A percentile compares a stretch with the other conserved stretches of the same genome.
Conservation (phyloP, 2,329 filamentous ascomycete genomes). For the Venturia aucupariae region DNA sequence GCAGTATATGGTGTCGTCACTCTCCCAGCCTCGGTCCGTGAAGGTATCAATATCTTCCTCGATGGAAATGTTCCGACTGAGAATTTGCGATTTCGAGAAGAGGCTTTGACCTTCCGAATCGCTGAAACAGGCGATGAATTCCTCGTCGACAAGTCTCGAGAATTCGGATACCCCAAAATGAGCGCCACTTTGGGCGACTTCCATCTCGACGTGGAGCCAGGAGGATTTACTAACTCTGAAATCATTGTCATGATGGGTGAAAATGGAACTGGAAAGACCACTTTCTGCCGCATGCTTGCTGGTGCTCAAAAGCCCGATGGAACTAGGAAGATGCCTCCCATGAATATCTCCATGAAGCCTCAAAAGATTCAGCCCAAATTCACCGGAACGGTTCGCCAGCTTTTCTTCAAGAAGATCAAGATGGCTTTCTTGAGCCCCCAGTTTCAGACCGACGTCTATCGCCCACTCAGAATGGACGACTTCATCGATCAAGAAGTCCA, state of each 20-base stretch:
- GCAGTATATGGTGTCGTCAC: slow-evolving; percentile 98
- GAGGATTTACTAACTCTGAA: slow-evolving; percentile 93
- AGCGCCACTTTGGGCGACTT: slow-evolving; percentile 87
- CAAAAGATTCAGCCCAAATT: slow-evolving; percentile 98
- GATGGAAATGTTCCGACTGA: slow-evolving; percentile 97
- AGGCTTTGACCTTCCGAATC: slow-evolving; percentile 92
- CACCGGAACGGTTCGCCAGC: slow-evolving; percentile 87
- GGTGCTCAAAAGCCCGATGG: slow-evolving; percentile 88
- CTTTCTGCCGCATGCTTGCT: slow-evolving; percentile 92
- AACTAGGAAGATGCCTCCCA: slow-evolving; percentile 67
- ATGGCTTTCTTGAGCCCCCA: slow-evolving; percentile 90
- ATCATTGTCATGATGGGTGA: slow-evolving; percentile 99
- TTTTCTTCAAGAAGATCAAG: slow-evolving; percentile 99
- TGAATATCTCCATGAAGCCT: slow-evolving; percentile 99
- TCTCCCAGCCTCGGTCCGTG: slow-evolving; percentile 86
- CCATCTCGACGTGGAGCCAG: slow-evolving; percentile 69
- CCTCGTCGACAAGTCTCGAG: slow-evolving; percentile 71
- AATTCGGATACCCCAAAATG: slow-evolving; percentile 83
- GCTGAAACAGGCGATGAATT: slow-evolving; percentile 85
- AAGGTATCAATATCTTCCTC: slow-evolving; percentile 99
- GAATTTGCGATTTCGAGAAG: slow-evolving; percentile 95
- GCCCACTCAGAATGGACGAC: slow-evolving; percentile 96
- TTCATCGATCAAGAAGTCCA: slow-evolving; percentile 99
- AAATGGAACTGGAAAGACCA: slow-evolving; percentile 98
- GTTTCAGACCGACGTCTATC: slow-evolving; percentile 99